phyloP scores from a whole-genome alignment of 257 asterid genomes.

The Solanum sitiens region DNA sequence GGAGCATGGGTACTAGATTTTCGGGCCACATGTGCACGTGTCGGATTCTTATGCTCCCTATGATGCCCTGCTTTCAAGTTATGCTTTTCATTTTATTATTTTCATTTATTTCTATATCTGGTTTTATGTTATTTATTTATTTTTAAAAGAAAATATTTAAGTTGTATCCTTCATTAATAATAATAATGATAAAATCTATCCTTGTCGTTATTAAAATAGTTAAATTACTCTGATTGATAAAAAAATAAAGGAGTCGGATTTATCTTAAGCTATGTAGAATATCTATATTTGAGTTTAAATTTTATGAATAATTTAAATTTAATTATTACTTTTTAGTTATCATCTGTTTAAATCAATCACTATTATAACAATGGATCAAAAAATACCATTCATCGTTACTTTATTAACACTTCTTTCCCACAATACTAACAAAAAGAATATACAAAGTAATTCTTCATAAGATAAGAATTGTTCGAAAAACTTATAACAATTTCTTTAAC shows the following conservation, averaged over 20 bases:
- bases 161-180: background rate
- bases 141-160: background rate
- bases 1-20: conserved; percentile 14
- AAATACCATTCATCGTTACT: background rate
- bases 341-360: background rate
- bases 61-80: background rate
- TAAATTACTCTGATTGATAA: background rate
- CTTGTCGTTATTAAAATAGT: background rate
- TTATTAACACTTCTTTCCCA: background rate
- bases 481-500: background rate
- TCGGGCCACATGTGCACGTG: conserved; percentile 23
- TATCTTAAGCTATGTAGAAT: background rate
- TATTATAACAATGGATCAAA: too few species aligned
- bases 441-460: background rate
- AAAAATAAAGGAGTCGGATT: background rate
- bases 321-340: background rate
- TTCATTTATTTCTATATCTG: background rate
- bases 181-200: background rate
- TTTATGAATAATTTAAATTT: too few species aligned
- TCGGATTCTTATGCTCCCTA: background rate
- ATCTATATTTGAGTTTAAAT: background rate
- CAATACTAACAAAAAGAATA: background rate
- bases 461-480: background rate
- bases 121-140: too few species aligned
- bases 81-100: background rate